Evolutionary conservation across 257 asterid species (phyloP), one percentile per base, ranked within the genome.

Genomic region (Penstemon barbatus): DNA sequence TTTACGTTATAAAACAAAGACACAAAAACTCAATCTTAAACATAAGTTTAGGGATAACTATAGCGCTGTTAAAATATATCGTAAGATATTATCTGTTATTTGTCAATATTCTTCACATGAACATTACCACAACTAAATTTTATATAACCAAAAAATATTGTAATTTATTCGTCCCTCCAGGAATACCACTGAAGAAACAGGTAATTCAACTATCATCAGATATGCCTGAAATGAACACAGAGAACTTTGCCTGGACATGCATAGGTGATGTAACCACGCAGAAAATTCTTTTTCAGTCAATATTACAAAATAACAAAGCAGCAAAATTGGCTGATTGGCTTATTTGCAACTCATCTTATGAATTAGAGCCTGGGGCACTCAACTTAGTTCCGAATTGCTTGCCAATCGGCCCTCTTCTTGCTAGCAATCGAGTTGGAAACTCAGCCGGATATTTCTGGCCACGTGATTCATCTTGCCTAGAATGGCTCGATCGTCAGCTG

Each of bases 281-380:
- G 61, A 81, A 77, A 54, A 49, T 71, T 73, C 38, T 78, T 37
- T 78, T 81, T 3, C 49, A 75, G 53, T 57, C 67, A 66, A 54
- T 72, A 55, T 25, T 71, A 0, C 50, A 66, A 13, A 75, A 65
- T 71, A 78, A 68, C 63, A 51, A 66, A 25, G 10, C 72, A 18
- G 63, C 72, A 40, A 69, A 69, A 51, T 15, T 52, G 39, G 85
- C 78, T 10, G 76, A 81, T 1, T 71, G 77, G 75, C 70, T 81
- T 33, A 65, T 81, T 40, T 78, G 85, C 61, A 81, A 81, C 77
- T 74, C 85, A 11, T 54, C 58, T 39, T 45, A 78, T 43, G 79
- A 78, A 0, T 72, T 81, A 7, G 85, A 81, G 64, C 67, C 79
- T 6, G 81, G 73, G 53, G 85, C 83, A 8, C 78, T 78, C 74